These are phyloP conservation scores for Pterula multifida DNA, from an alignment of 1,284 basidiomycete genomes.

Conservation along the genomic window DNA sequence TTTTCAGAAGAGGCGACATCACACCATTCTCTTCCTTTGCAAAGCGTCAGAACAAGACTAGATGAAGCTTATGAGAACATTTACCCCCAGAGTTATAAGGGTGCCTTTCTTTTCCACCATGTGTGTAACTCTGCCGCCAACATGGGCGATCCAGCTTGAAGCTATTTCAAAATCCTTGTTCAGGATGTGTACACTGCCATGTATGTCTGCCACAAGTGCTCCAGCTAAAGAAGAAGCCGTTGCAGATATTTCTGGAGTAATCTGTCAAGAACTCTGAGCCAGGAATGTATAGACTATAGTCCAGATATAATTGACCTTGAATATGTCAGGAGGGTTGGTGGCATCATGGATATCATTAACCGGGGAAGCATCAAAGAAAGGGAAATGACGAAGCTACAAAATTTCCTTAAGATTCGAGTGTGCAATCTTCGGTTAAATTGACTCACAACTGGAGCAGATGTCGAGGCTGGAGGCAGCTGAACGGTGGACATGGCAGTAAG, in stretches of 20 bases:
- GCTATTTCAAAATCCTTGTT: conserved; percentile 64
- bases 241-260: conserved; percentile 60
- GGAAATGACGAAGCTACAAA: conserved; percentile 73
- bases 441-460: conserved; percentile 9
- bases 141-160: conserved; percentile 71
- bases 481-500: neutral
- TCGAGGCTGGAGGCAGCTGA: neutral
- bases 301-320: conserved; percentile 40
- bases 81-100: conserved; percentile 75
- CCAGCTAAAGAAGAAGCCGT: conserved; percentile 50
- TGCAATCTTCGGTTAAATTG: neutral
- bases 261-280: conserved; percentile 28
- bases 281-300: conserved; percentile 4
- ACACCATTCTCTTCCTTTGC: conserved; percentile 67
- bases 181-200: conserved; percentile 69
- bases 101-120: conserved; percentile 71
- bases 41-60: neutral
- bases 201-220: conserved; percentile 68
- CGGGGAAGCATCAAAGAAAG: conserved; percentile 64
- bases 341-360: conserved; percentile 78
- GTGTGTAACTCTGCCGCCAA: conserved; percentile 68
- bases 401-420: neutral
- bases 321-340: conserved; percentile 58
- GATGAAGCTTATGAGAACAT: conserved; percentile 18
- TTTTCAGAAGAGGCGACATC: conserved; percentile 71